Base-by-base conservation (phyloP, 352 stramenopile genomes). In the Globisporangium yorkense region DNA sequence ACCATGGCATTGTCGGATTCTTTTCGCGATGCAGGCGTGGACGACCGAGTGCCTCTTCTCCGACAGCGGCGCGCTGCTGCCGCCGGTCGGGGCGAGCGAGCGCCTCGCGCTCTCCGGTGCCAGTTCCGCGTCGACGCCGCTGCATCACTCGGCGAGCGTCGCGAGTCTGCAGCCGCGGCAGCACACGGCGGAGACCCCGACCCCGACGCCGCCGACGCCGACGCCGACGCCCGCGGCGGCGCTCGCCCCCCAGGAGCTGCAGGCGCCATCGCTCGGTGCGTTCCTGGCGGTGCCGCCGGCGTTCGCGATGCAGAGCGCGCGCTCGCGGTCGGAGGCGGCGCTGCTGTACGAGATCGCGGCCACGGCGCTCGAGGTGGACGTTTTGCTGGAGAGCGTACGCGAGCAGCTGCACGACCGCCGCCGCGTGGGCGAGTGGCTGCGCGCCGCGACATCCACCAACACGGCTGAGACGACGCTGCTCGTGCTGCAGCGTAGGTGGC, bases 391-490 rank as follows among this genome's bases (percentile, higher is more conserved):
- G 44, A 61, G 40, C 40, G 47, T 68, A 16, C 15, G 65, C 18
- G 71, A 80, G 41, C 71, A 80, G 57, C 61, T 80, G 6, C 58
- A 70, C 21, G 71, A 80, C 54, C 61, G 58, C n/a, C 24, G 63
- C 18, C 44, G 60, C 48, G 37, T 80, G 13, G 16, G 16, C 15
- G 47, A 62, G 5, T 61, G 41, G 15, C 44, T 67, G 5, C 18
- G 49, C 5, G 40, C 10, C 1, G 20, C 37, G 35, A 31, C 20
- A 24, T 18, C 24, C 44, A 29, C 43, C 9, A 35, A 35, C 9
- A 49, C 41, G 20, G 31, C 39, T 16, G 45, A 51, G 18, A 72
- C 71, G 4, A 59, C 68, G 44, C 51, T 74, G 27, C 24, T 75
- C 20, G 71, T 63, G 24, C 50, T 80, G 1, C 63, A 75, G 21